A percentile compares a stretch with the other conserved stretches of the same genome.
Evolutionary conservation across 2,329 filamentous ascomycete species (phyloP).

Genomic region (Biscogniauxia sp.): DNA sequence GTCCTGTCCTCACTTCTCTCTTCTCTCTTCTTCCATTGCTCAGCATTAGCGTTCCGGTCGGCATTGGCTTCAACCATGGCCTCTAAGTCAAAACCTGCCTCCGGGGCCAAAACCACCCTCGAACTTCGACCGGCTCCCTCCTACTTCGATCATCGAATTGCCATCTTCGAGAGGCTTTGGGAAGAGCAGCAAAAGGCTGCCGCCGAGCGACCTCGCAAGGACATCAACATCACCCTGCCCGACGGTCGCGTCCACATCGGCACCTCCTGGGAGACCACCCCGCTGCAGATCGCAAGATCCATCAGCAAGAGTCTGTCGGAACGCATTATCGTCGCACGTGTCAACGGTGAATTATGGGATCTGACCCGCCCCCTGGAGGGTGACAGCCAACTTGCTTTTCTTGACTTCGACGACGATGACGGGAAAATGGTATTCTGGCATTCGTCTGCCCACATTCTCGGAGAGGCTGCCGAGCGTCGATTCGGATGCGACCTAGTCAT

Average conservation of each 20-base stretch:
- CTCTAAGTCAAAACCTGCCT: slow-evolving; percentile 15
- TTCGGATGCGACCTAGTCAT: slow-evolving; percentile 93
- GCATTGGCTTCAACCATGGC: slow-evolving; percentile 8
- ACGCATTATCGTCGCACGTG: slow-evolving; percentile 80
- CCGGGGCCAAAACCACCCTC: slow-evolving; percentile 9
- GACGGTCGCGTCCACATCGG: slow-evolving; percentile 71
- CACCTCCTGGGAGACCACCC: slow-evolving; percentile 89
- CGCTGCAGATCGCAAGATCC: slow-evolving; percentile 70
- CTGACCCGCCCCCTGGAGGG: slow-evolving; percentile 85
- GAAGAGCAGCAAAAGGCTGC: slow-evolving; percentile 31
- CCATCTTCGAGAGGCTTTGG: slow-evolving; percentile 19
- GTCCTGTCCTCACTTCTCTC: neutral
- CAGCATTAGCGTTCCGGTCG: no score
- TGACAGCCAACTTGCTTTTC: slow-evolving; percentile 78
- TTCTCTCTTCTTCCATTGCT: neutral
- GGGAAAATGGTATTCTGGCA: slow-evolving; percentile 98
- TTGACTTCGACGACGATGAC: slow-evolving; percentile 71
- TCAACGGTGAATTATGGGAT: slow-evolving; percentile 89
- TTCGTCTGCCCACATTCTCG: slow-evolving; percentile 91
- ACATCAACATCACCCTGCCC: slow-evolving; percentile 71
- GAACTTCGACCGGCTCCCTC: slow-evolving; percentile 16
- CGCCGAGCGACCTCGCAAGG: slow-evolving; percentile 65
- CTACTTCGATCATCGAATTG: slow-evolving; percentile 78
- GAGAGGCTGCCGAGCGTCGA: slow-evolving; percentile 85
- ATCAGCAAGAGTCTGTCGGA: slow-evolving; percentile 85